Percentiles rank a stretch among this genome's conserved stretches.
Evolutionary conservation across 805 yeast genomes (phyloP).

Genomic region (Candida krabiensis): DNA sequence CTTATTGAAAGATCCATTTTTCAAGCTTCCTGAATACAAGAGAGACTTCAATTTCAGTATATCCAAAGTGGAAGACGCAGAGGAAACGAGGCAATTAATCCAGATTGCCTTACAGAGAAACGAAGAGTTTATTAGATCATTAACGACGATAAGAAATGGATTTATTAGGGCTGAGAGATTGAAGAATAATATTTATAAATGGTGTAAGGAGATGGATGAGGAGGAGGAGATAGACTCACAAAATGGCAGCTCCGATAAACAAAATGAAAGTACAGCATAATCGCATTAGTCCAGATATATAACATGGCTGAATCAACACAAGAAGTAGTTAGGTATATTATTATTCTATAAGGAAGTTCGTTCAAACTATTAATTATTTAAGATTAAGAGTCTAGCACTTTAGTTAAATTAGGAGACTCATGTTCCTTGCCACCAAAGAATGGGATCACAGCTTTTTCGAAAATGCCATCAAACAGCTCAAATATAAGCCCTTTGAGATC

Average conservation of each 20-base stretch:
- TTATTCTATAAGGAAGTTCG: no score
- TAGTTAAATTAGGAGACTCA: constrained; percentile 8
- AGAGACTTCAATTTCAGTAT: constrained; percentile 50
- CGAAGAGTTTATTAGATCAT: constrained; percentile 82
- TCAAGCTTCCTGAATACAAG: constrained; percentile 55
- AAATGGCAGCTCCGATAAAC: not conserved
- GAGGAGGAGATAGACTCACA: constrained; percentile 28
- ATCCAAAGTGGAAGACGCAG: constrained; percentile 55
- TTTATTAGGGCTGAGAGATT: constrained; percentile 76
- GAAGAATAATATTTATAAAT: constrained; percentile 65
- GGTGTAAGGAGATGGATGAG: constrained; percentile 87
- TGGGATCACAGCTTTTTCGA: constrained; percentile 49
- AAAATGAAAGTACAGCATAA: no score
- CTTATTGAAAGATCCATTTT: constrained; percentile 54
- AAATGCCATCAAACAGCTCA: constrained; percentile 62
- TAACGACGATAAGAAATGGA: constrained; percentile 72
- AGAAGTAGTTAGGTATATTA: no score
- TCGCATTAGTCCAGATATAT: no score
- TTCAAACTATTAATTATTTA: no score
- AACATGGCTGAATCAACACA: no score
- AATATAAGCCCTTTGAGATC: constrained; percentile 65
- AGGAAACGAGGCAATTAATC: constrained; percentile 67
- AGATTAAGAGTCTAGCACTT: no score
- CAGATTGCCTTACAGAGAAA: constrained; percentile 80
- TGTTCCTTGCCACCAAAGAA: constrained; percentile 32